Evolutionary conservation across 495 filamentous ascomycete species (phyloP), one percentile per base, ranked within the genome.

Genomic region (Aspergillus heteromorphus): DNA sequence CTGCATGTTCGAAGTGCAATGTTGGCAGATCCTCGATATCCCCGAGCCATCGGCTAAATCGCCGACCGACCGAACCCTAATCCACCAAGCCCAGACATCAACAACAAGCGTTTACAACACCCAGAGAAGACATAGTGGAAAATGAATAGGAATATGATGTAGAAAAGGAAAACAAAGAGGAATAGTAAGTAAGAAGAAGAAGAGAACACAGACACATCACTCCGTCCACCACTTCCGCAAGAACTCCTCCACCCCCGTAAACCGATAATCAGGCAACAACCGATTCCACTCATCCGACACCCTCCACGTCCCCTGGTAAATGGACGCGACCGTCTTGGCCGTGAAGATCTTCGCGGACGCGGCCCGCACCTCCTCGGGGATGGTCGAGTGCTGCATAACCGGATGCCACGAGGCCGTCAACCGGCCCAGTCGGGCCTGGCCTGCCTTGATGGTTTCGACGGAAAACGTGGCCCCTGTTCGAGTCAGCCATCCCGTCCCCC

Each of bases 271-370:
- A 1, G 80, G 77, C 21, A 84, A 58, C 19, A 83, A 52, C 19
- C 63, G 61, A 58, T 84, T 85, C 63, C 68, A 78, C 57, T 77
- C 79, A 48, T 82, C 75, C 23, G 74, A 78, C 0, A 77, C 69
- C 45, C 62, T 55, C 57, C 64, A 76, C 0, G 69, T 71, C 13
- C 73, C 74, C 0, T 58, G 64, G 0, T 60, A 43, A 43, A 66
- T 71, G 13, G 62, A 71, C 13, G 81, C 45, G 1, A 82, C 48
- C n/a, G 78, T 68, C 5, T 74, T 72, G 7, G 63, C 61, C 11
- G 65, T 49, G 13, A 79, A 49, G 1, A 48, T 48, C 49, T 63
- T 71, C 6, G 65, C 54, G 5, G 79, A 48, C 6, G 49, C 30
- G 1, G 67, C 65, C n/a, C 56, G 60, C 48, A 78, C 60, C 4